Percentiles rank a stretch among this genome's conserved stretches.
Conservation (phyloP, 1,139 yeast genomes). For the Scheffersomyces stambukii region DNA sequence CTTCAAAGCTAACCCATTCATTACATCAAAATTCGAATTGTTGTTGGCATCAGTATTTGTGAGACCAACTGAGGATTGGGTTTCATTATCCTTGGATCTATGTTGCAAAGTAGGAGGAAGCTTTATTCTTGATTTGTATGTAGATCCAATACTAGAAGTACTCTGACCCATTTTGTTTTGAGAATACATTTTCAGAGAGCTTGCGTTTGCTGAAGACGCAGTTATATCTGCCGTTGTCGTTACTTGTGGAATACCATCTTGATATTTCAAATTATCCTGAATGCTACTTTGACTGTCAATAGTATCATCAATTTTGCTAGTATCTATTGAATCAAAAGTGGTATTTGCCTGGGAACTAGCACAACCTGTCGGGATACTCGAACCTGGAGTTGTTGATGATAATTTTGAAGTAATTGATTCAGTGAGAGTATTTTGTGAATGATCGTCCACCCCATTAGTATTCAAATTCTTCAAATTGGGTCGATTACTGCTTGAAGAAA, state of each 20-base stretch:
- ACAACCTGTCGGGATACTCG: too few relatives aligned
- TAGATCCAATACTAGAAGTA: conserved; percentile 11
- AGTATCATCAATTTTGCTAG: conserved; percentile 3
- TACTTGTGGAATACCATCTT: background rate
- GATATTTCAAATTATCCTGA: conserved; percentile 2
- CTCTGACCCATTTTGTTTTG: conserved; percentile 7
- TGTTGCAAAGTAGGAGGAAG: conserved; percentile 13
- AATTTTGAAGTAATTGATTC: too few relatives aligned
- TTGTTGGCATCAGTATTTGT: too few relatives aligned
- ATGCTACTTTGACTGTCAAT: conserved; percentile 5
- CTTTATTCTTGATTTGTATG: conserved; percentile 11
- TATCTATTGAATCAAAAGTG: conserved; percentile 7
- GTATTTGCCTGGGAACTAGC: too few relatives aligned
- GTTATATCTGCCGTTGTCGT: conserved; percentile 1
- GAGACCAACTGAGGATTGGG: too few relatives aligned
- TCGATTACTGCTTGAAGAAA: too few relatives aligned
- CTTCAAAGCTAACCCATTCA: too few relatives aligned
- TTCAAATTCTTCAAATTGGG: too few relatives aligned
- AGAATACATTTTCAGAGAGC: conserved; percentile 1
- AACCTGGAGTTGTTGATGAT: too few relatives aligned
- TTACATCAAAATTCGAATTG: too few relatives aligned
- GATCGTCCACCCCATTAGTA: too few relatives aligned
- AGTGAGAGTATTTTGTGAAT: too few relatives aligned
- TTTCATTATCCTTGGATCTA: background rate
- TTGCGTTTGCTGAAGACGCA: background rate